phyloP scores from a whole-genome alignment of 2,329 filamentous ascomycete genomes.

The Penicillium verrucosum region DNA sequence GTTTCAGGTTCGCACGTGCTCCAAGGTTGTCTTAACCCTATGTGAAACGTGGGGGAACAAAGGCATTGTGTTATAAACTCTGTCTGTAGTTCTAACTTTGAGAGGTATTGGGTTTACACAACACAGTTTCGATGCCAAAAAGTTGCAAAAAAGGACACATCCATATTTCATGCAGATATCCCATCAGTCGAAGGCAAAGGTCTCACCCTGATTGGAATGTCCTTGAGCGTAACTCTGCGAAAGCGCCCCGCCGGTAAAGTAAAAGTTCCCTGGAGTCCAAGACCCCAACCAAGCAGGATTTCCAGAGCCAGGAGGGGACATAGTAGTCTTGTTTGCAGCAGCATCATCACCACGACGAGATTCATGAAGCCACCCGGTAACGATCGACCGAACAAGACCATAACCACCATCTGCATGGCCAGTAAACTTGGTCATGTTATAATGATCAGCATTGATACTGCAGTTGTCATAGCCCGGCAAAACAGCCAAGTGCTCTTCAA shows the following conservation, averaged over 20 bases:
- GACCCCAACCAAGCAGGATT: constrained; percentile 1
- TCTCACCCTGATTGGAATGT: background rate
- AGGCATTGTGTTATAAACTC: background rate
- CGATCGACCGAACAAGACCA: background rate
- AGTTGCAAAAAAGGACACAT: too few relatives aligned
- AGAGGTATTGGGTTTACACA: background rate
- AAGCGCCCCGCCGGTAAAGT: background rate
- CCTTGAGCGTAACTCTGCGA: background rate
- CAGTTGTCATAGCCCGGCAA: constrained; percentile 1
- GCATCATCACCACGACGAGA: background rate
- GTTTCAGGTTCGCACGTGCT: background rate
- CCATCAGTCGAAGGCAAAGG: background rate
- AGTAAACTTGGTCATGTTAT: constrained; percentile 5
- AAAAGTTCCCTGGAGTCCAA: background rate
- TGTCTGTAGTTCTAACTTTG: background rate
- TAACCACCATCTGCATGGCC: constrained; percentile 2
- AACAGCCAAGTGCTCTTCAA: constrained; percentile 10
- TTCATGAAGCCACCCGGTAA: constrained; percentile 1
- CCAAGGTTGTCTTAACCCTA: background rate
- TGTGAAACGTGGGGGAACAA: background rate
- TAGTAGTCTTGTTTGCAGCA: background rate
- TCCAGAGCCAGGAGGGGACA: background rate
- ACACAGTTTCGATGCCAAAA: background rate
- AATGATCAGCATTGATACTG: constrained; percentile 10
- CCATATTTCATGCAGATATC: background rate